These are phyloP conservation scores for Leucaena leucocephala DNA, from an alignment of 306 rosid genomes.

Conservation along the genomic window DNA sequence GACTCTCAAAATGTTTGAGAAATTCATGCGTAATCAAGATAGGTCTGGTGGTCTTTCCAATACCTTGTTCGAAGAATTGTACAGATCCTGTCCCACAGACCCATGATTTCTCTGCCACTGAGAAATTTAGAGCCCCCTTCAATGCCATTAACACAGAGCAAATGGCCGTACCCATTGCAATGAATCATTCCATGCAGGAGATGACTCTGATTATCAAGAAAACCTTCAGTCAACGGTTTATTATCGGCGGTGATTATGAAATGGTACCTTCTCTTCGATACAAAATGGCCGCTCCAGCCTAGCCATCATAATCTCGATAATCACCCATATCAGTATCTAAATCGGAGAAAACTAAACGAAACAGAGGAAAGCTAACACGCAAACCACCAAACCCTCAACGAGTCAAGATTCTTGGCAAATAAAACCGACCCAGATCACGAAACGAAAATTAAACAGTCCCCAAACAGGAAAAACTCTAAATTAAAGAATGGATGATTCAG, in stretches of 20 bases:
- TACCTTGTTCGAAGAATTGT: constrained; percentile 67
- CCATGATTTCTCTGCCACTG: constrained; percentile 81
- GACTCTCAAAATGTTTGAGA: constrained; percentile 1
- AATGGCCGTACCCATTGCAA: constrained; percentile 82
- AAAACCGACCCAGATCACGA: constrained; percentile 26
- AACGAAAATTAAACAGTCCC: background rate
- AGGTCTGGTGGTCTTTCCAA: background rate
- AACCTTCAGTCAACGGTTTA: constrained; percentile 63
- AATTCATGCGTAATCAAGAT: constrained; percentile 1
- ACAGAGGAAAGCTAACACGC: background rate
- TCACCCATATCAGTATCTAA: constrained; percentile 22
- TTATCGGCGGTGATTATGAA: constrained; percentile 69
- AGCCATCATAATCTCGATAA: constrained; percentile 28
- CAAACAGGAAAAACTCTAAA: background rate
- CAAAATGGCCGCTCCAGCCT: constrained; percentile 94
- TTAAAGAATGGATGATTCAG: background rate
- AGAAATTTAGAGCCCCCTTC: constrained; percentile 83
- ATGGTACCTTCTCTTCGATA: constrained; percentile 79
- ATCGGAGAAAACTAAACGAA: background rate
- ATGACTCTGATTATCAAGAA: constrained; percentile 58
- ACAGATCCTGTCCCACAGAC: constrained; percentile 87
- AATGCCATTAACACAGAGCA: constrained; percentile 74
- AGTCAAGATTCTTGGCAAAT: constrained; percentile 8
- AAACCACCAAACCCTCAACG: constrained; percentile 12
- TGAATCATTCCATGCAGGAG: constrained; percentile 82